phyloP scores from a whole-genome alignment of 2,329 filamentous ascomycete genomes.

The Paecilomyces sp. region DNA sequence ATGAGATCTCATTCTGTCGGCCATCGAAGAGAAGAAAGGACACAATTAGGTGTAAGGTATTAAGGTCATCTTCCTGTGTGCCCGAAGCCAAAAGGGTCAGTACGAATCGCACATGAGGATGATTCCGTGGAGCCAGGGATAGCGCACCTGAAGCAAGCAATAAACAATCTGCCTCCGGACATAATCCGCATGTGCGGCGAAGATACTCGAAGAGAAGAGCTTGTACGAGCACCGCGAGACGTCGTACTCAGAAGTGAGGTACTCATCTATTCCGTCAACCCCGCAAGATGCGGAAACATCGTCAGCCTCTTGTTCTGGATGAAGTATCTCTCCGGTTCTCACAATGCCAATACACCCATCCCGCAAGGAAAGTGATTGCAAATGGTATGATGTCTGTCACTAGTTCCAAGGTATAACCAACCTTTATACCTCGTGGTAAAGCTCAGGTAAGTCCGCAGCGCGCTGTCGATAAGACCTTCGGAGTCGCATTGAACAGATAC shows the following conservation, averaged over 20 bases:
- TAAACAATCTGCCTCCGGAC: constrained; percentile 89
- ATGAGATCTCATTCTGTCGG: constrained; percentile 65
- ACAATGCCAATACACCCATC: neutral
- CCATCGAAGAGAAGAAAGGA: constrained; percentile 86
- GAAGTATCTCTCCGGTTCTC: neutral
- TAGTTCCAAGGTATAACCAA: constrained; percentile 21
- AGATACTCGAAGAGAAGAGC: constrained; percentile 69
- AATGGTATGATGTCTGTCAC: neutral
- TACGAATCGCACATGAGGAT: neutral
- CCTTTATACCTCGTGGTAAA: constrained; percentile 67
- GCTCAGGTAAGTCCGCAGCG: constrained; percentile 74
- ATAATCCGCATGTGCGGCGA: constrained; percentile 69
- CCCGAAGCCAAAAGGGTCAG: neutral
- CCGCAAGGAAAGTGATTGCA: neutral
- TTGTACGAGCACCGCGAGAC: constrained; percentile 72
- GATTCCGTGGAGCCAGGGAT: neutral
- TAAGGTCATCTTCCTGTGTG: constrained; percentile 70
- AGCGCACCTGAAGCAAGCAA: constrained; percentile 62
- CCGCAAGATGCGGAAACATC: neutral
- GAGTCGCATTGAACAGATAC: constrained; percentile 52
- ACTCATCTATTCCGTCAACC: constrained; percentile 49
- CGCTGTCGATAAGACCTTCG: constrained; percentile 71
- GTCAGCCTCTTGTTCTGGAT: constrained; percentile 1
- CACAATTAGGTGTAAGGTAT: constrained; percentile 72
- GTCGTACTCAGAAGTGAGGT: constrained; percentile 69